phyloP scores from a whole-genome alignment of 2,329 filamentous ascomycete species.

The Paraphoma chrysanthemicola region DNA sequence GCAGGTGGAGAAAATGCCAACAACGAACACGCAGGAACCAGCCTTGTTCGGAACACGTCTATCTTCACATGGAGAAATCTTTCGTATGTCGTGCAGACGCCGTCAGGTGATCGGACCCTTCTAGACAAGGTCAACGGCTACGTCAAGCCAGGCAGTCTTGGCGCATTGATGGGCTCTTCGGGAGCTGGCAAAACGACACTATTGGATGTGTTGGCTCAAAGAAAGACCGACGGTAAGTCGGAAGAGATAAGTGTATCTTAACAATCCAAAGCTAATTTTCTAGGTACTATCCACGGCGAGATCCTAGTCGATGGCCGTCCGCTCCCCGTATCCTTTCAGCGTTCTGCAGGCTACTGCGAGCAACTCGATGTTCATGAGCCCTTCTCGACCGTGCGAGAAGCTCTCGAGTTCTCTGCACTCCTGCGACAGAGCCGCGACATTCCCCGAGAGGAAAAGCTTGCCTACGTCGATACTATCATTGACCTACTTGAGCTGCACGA shows the following conservation, averaged over 20 bases:
- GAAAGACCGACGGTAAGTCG: conserved; percentile 23
- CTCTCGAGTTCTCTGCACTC: conserved; percentile 38
- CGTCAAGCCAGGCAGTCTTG: conserved; percentile 59
- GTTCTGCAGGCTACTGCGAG: conserved; percentile 43
- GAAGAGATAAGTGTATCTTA: too few species aligned
- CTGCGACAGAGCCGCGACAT: conserved; percentile 34
- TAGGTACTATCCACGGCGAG: conserved; percentile 34
- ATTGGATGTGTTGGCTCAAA: conserved; percentile 39
- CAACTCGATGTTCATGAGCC: conserved; percentile 41
- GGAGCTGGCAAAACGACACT: conserved; percentile 47
- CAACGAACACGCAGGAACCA: conserved; percentile 34
- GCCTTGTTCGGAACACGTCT: conserved; percentile 68
- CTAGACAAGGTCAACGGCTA: conserved; percentile 61
- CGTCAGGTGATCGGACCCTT: conserved; percentile 49
- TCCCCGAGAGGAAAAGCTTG: conserved; percentile 29
- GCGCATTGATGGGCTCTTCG: conserved; percentile 45
- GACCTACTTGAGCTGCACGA: conserved; percentile 34
- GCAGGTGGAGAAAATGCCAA: not conserved
- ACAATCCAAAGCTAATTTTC: not conserved
- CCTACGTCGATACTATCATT: conserved; percentile 37
- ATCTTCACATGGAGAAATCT: conserved; percentile 72
- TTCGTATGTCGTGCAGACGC: conserved; percentile 62
- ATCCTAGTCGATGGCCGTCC: conserved; percentile 39
- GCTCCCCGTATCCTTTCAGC: conserved; percentile 34
- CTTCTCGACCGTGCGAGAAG: conserved; percentile 37